Conservation (phyloP, 768 basidiomycete genomes). For the Phaffia australis region DNA sequence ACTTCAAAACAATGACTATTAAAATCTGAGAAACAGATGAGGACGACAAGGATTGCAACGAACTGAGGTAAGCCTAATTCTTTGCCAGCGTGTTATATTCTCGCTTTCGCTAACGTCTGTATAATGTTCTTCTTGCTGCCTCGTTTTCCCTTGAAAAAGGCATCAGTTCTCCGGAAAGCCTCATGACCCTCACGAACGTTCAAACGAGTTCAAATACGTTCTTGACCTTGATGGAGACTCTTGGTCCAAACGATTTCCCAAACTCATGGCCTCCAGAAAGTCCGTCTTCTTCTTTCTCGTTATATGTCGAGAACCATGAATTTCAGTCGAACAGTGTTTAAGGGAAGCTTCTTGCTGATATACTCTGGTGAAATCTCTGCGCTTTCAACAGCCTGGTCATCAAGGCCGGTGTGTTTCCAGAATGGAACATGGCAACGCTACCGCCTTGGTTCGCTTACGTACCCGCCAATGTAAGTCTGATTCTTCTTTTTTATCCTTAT, state of each 20-base stretch:
- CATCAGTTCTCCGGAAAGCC: conserved; percentile 1
- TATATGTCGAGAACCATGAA: not conserved
- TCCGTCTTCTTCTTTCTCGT: conserved; percentile 25
- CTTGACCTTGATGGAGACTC: conserved; percentile 40
- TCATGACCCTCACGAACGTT: conserved; percentile 35
- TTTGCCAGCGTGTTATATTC: not conserved
- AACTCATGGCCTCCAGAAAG: conserved; percentile 39
- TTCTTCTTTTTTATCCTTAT: not conserved
- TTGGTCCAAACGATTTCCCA: conserved; percentile 39
- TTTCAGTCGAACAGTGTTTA: not conserved
- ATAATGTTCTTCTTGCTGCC: not conserved
- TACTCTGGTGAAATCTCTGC: not conserved
- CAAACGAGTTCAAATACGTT: conserved; percentile 40
- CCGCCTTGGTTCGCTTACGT: conserved; percentile 41
- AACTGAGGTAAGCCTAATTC: too few relatives aligned
- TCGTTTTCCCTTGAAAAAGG: not conserved
- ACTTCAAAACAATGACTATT: not conserved
- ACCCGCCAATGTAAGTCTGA: conserved; percentile 32
- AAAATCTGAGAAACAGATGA: not conserved
- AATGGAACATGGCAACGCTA: conserved; percentile 39
- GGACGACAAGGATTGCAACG: too few relatives aligned
- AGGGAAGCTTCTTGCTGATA: conserved; percentile 4
- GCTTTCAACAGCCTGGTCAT: conserved; percentile 34
- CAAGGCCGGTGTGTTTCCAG: conserved; percentile 40
- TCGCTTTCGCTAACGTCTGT: not conserved